phyloP scores from a whole-genome alignment of 1,139 yeast species.

The Yamadazyma pseudoaaseri region DNA sequence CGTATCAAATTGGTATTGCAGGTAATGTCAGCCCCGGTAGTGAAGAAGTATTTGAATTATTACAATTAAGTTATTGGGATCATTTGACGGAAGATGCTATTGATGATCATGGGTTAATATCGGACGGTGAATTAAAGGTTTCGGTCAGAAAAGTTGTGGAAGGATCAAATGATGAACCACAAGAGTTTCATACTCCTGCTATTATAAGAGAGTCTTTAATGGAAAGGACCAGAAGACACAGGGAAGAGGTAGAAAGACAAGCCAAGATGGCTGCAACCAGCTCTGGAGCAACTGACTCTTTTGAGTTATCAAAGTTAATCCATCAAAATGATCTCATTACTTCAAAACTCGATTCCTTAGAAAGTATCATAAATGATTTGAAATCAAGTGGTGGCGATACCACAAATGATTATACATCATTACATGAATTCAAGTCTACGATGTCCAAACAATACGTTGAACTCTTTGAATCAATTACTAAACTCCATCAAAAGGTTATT shows the following conservation, averaged over 20 bases:
- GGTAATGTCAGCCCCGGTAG: slow-evolving; percentile 38
- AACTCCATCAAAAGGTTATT: slow-evolving; percentile 38
- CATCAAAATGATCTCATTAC: slow-evolving; percentile 1
- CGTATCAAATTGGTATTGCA: slow-evolving; percentile 51
- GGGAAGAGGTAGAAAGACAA: slow-evolving; percentile 20
- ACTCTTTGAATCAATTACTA: slow-evolving; percentile 31
- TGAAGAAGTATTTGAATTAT: slow-evolving; percentile 60
- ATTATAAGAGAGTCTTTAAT: slow-evolving; percentile 35
- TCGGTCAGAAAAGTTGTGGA: slow-evolving; percentile 10
- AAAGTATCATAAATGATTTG: neutral
- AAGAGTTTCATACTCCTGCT: slow-evolving; percentile 21
- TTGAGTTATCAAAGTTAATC: neutral
- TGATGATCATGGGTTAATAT: slow-evolving; percentile 57
- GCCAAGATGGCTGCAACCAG: neutral
- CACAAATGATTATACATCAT: slow-evolving; percentile 5
- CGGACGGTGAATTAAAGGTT: slow-evolving; percentile 39
- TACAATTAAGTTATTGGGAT: slow-evolving; percentile 54
- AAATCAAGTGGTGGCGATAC: neutral
- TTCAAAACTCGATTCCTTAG: slow-evolving; percentile 3
- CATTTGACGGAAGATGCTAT: slow-evolving; percentile 53
- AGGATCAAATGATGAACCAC: slow-evolving; percentile 3
- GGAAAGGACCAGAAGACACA: slow-evolving; percentile 32
- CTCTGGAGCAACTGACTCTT: neutral
- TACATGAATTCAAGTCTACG: slow-evolving; percentile 25
- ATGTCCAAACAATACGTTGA: slow-evolving; percentile 35